Evolutionary conservation across 106 monocot genomes (phyloP).

Genomic region (Platanthera zijinensis): DNA sequence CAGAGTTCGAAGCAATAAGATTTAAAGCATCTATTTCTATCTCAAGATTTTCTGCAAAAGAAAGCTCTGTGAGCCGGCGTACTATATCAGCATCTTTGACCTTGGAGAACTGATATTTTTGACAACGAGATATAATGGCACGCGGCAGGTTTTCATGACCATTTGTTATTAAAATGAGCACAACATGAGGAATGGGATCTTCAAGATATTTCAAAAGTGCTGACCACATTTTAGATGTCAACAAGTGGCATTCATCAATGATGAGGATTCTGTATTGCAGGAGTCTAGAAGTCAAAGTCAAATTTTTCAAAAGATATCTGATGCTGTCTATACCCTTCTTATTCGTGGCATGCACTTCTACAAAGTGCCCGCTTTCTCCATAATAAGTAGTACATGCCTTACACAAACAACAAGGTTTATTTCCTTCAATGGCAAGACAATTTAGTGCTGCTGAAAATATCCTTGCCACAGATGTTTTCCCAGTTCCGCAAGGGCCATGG

Average conservation of each 20-base stretch:
- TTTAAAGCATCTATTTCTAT: conserved; percentile 48
- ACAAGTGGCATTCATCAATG: conserved; percentile 63
- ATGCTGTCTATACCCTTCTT: conserved; percentile 36
- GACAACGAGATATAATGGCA: conserved; percentile 45
- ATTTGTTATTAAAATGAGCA: conserved; percentile 59
- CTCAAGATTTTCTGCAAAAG: conserved; percentile 53
- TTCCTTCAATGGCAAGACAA: conserved; percentile 39
- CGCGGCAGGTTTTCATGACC: conserved; percentile 49
- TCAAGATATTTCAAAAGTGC: conserved; percentile 45
- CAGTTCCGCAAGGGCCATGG: conserved; percentile 68
- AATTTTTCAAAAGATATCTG: conserved; percentile 33
- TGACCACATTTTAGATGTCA: conserved; percentile 52
- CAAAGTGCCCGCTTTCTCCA: conserved; percentile 28
- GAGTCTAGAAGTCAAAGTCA: conserved; percentile 12
- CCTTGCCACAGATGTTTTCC: conserved; percentile 59
- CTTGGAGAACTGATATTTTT: conserved; percentile 63
- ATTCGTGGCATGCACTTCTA: conserved; percentile 48
- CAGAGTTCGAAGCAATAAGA: conserved; percentile 57
- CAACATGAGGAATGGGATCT: conserved; percentile 43
- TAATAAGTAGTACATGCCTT: conserved; percentile 37
- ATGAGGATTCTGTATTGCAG: conserved; percentile 40
- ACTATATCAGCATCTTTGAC: conserved; percentile 62
- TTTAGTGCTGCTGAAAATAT: conserved; percentile 71
- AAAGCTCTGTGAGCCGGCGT: conserved; percentile 32
- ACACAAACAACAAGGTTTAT: conserved; percentile 58